A percentile compares a stretch with the other conserved stretches of the same genome.
Evolutionary conservation across 176 grass and related monocot species (phyloP).

Genomic region (Cymbopogon citratus): DNA sequence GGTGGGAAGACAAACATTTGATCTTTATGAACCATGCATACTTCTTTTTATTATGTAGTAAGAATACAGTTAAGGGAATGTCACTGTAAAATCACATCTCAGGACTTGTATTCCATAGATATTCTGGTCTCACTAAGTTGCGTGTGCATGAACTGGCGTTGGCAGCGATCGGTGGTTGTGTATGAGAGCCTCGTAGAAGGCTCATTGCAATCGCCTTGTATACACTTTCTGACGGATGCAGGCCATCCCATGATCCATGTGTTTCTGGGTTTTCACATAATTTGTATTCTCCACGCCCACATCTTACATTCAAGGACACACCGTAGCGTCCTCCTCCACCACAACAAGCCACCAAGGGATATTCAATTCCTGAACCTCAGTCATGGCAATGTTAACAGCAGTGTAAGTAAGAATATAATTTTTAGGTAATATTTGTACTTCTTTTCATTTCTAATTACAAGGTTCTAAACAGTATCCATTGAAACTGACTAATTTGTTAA

Average conservation of each 20-base stretch:
- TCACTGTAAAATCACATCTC: not conserved
- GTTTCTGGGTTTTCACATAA: slow-evolving; percentile 37
- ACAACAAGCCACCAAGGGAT: slow-evolving; percentile 59
- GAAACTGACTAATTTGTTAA: not conserved
- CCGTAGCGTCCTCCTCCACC: slow-evolving; percentile 37
- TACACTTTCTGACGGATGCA: slow-evolving; percentile 39
- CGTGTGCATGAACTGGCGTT: slow-evolving; percentile 1
- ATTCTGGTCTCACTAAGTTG: not conserved
- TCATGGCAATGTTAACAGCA: not conserved
- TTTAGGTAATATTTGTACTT: not conserved
- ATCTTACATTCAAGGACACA: not conserved
- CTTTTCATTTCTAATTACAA: not conserved
- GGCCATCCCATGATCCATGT: slow-evolving; percentile 65
- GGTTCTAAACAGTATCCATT: not conserved
- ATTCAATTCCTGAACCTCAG: slow-evolving; percentile 36
- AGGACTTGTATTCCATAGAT: slow-evolving; percentile 3
- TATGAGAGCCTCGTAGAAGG: slow-evolving; percentile 34
- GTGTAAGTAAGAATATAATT: not conserved
- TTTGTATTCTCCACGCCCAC: slow-evolving; percentile 24
- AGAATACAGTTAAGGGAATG: not conserved
- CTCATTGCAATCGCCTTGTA: slow-evolving; percentile 46
- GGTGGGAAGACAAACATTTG: no score
- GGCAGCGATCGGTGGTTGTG: slow-evolving; percentile 20
- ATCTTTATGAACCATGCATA: no score
- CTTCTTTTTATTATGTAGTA: not conserved